A percentile compares a stretch with the other conserved stretches of the same genome.
Evolutionary conservation across 176 grass and related monocot species (phyloP).

Genomic region (Luzula sylvatica): DNA sequence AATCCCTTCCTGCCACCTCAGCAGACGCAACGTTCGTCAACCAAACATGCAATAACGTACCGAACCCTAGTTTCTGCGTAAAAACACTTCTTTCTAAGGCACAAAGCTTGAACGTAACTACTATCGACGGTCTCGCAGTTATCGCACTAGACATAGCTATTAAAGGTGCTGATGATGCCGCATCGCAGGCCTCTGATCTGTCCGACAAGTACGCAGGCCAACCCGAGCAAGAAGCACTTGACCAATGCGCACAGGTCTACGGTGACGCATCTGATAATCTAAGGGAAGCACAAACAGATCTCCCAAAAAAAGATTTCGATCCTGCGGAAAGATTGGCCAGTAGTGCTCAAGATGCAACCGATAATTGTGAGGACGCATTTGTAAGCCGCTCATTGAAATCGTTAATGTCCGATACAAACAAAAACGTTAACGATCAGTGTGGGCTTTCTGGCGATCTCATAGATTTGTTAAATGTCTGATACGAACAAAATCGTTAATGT

Average conservation of each 20-base stretch:
- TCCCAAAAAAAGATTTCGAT: neutral
- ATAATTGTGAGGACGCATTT: neutral
- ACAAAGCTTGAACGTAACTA: neutral
- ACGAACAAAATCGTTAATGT: too few species aligned
- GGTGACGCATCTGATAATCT: neutral
- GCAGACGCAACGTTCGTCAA: neutral
- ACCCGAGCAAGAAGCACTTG: neutral
- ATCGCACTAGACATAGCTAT: neutral
- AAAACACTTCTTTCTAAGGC: neutral
- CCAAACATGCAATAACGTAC: neutral
- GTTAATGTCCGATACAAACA: neutral
- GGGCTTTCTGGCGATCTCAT: neutral
- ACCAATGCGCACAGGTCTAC: neutral
- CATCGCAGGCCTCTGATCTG: neutral
- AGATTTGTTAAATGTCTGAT: slow-evolving; percentile 19
- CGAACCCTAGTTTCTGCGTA: neutral
- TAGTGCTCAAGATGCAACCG: neutral
- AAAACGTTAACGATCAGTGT: neutral
- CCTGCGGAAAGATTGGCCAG: neutral
- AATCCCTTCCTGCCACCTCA: neutral
- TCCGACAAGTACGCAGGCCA: neutral
- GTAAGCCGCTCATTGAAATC: neutral
- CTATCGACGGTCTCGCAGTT: neutral
- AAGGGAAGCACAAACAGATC: neutral
- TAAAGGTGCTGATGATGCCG: neutral